phyloP scores from a whole-genome alignment of 2,329 filamentous ascomycete species.

The Colletotrichum gigasporum region DNA sequence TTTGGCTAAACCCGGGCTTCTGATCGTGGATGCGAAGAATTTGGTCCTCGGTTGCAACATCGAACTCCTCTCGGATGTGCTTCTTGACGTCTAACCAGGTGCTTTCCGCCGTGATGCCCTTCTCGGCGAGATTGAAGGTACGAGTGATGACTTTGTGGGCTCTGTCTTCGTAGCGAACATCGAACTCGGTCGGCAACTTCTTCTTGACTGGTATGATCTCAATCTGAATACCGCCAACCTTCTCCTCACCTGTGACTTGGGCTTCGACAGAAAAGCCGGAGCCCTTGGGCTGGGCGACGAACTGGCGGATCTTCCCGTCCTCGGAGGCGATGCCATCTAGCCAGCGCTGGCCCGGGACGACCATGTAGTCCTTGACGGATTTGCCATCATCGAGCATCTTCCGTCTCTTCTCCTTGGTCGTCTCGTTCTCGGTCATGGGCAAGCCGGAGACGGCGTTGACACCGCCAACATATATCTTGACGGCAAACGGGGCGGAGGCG shows the following conservation, averaged over 20 bases:
- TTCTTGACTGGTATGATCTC: constrained; percentile 44
- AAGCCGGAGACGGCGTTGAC: constrained; percentile 52
- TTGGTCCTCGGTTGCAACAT: constrained; percentile 17
- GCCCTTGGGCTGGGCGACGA: constrained; percentile 55
- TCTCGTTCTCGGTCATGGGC: constrained; percentile 34
- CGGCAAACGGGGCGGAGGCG: constrained; percentile 40
- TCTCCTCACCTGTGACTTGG: constrained; percentile 54
- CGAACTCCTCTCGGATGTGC: constrained; percentile 22
- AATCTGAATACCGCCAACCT: constrained; percentile 52
- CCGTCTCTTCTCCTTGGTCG: constrained; percentile 27
- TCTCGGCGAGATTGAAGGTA: constrained; percentile 24
- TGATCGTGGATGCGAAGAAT: background rate
- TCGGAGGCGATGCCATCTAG: constrained; percentile 49
- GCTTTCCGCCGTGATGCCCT: constrained; percentile 17
- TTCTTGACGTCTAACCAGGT: constrained; percentile 32
- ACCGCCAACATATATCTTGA: constrained; percentile 51
- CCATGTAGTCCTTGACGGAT: constrained; percentile 43
- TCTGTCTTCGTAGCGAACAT: constrained; percentile 29
- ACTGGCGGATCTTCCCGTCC: constrained; percentile 53
- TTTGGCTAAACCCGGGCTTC: background rate
- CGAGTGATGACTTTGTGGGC: constrained; percentile 22
- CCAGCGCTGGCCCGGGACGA: constrained; percentile 48
- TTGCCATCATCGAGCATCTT: constrained; percentile 16
- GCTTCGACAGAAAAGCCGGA: constrained; percentile 54
- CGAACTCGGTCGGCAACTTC: constrained; percentile 19